Conservation (phyloP, 2,329 filamentous ascomycete species). For the Stemphylium vesicarium region DNA sequence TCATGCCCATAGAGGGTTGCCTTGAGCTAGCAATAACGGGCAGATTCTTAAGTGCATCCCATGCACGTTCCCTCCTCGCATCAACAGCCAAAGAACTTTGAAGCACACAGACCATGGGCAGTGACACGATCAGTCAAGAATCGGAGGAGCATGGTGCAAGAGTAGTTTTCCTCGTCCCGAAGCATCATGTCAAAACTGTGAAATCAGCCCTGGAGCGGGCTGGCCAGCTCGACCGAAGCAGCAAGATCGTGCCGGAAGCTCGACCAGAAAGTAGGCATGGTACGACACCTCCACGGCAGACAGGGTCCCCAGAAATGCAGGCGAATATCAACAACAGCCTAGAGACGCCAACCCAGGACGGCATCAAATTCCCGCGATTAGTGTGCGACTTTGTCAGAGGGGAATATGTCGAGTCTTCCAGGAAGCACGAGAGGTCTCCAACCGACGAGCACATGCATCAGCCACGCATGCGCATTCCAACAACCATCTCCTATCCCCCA, state of each 20-base stretch:
- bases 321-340: no score
- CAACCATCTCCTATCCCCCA: constrained; percentile 13
- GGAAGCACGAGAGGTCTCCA: background rate
- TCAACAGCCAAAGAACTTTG: background rate
- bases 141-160: background rate
- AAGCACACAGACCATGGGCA: background rate
- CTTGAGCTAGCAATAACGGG: constrained; percentile 3
- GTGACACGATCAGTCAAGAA: background rate
- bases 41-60: background rate
- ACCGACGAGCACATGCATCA: background rate
- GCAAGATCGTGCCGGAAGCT: constrained; percentile 35
- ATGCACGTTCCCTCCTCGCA: background rate
- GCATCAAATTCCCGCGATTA: background rate
- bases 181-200: constrained; percentile 46
- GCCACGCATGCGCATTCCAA: constrained; percentile 30
- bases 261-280: background rate
- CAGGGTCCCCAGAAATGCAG: no score
- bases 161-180: constrained; percentile 38
- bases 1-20: background rate
- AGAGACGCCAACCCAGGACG: background rate
- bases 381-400: constrained; percentile 1
- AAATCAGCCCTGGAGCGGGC: constrained; percentile 47
- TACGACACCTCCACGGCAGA: no score
- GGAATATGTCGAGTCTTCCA: background rate
- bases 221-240: constrained; percentile 33